Conservation (phyloP, 1,284 basidiomycete species). For the Leccinum griseonigrum region DNA sequence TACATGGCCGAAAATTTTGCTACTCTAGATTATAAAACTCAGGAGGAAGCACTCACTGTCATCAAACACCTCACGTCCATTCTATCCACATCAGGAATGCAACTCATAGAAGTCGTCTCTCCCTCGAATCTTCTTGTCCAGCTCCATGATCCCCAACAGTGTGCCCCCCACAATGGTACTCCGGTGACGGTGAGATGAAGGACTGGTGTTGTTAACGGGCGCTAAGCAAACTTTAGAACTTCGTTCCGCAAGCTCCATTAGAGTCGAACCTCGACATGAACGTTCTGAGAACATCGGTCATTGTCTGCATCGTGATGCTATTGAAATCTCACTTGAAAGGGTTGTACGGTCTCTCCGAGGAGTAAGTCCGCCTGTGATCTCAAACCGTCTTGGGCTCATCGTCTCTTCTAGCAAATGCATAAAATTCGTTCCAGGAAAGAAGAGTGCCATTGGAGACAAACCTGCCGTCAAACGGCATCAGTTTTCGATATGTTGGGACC, state of each 20-base stretch:
- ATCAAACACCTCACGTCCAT: conserved; percentile 79
- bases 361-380: conserved; percentile 48
- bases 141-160: conserved; percentile 40
- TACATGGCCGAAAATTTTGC: conserved; percentile 96
- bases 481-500: conserved; percentile 65
- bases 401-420: conserved; percentile 69
- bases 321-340: conserved; percentile 82
- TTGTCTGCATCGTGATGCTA: conserved; percentile 79
- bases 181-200: conserved; percentile 10
- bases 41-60: conserved; percentile 88
- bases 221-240: conserved; percentile 14
- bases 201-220: not conserved
- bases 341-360: conserved; percentile 82
- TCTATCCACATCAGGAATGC: conserved; percentile 83
- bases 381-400: conserved; percentile 1
- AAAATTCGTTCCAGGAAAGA: conserved; percentile 84
- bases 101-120: conserved; percentile 67
- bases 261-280: conserved; percentile 34
- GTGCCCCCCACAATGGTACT: conserved; percentile 10
- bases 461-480: conserved; percentile 66
- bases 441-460: conserved; percentile 80
- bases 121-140: conserved; percentile 68
- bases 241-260: conserved; percentile 3
- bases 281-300: conserved; percentile 63
- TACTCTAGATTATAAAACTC: conserved; percentile 89